Evolutionary conservation across 2,329 filamentous ascomycete species (phyloP), one percentile per base, ranked within the genome.

Genomic region (Pseudocercospora pini-densiflorae): DNA sequence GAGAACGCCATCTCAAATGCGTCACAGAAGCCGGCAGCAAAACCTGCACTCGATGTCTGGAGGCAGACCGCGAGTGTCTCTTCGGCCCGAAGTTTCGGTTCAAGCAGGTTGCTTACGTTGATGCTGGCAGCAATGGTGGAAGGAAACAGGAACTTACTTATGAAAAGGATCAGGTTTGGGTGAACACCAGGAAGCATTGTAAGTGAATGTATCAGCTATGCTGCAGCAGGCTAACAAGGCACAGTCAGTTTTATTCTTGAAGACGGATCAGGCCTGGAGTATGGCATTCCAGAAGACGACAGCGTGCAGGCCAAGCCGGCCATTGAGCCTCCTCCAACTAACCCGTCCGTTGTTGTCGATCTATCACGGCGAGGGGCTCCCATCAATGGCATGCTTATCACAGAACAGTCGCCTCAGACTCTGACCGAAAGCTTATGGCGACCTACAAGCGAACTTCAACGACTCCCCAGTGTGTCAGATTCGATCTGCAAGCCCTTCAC

Each of bases 1-100:
- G 72, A n/a, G 62, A 69, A 49, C 61, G 70, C 23, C 72, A 74
- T 49, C 61, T 72, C 24, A 72, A 71, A 59, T 74, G 72, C 61
- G 62, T 70, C 12, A 67, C 65, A 3, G 65, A 71, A 43, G 29
- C 65, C 14, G 71, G 67, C 23, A 64, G 62, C 21, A 24, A 55
- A 19, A 33, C 60, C 12, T 74, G 72, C 59, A 67, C 64, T 21
- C 58, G 70, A 27, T 74, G 72, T 54, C 51, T 69, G 12, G 70
- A 74, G 45, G 59, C 60, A 23, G 63, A 65, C 33, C 61, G 68
- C 4, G 59, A 60, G 9, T 74, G 72, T 51, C 59, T 66, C 10
- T 74, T 72, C 40, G 67, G 66, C 14, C 69, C 72, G 5, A 70
- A 68, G 49, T 71, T 66, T 57, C 67, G 69, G 10, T 74, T 72